Evolutionary conservation across 768 basidiomycete species (phyloP).

Genomic region (Goffeauzyma gilvescens): DNA sequence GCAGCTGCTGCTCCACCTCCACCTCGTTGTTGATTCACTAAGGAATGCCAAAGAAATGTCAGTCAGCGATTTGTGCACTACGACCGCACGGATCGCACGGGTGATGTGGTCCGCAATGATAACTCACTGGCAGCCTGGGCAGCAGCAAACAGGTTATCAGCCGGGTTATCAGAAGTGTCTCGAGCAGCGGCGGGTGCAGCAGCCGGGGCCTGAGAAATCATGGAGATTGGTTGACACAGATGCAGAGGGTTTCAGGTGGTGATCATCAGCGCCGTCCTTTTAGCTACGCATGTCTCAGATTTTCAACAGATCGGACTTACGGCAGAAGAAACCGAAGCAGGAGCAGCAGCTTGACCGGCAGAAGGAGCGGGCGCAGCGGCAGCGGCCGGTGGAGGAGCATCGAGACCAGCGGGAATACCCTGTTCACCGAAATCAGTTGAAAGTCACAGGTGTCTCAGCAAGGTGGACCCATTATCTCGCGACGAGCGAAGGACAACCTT

Average conservation of each 20-base stretch:
- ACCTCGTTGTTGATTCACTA: slow-evolving; percentile 30
- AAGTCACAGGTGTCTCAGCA: slow-evolving; percentile 70
- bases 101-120: not conserved
- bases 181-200: slow-evolving; percentile 18
- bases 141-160: slow-evolving; percentile 69
- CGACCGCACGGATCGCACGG: too few relatives aligned
- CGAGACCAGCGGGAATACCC: slow-evolving; percentile 17
- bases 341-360: slow-evolving; percentile 33
- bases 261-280: too few relatives aligned
- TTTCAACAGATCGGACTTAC: too few relatives aligned
- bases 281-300: too few relatives aligned
- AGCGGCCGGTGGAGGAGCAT: slow-evolving; percentile 29
- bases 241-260: too few relatives aligned
- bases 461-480: slow-evolving; percentile 16
- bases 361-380: slow-evolving; percentile 36
- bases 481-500: not conserved
- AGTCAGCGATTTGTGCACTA: slow-evolving; percentile 1
- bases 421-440: slow-evolving; percentile 63
- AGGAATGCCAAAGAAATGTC: not conserved
- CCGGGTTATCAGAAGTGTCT: slow-evolving; percentile 23
- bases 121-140: slow-evolving; percentile 31
- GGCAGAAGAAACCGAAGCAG: slow-evolving; percentile 15
- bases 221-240: not conserved
- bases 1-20: slow-evolving; percentile 18
- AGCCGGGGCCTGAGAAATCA: slow-evolving; percentile 10